Base-by-base conservation (phyloP, 164 flowering plant species). In the Nymphaea thermarum region DNA sequence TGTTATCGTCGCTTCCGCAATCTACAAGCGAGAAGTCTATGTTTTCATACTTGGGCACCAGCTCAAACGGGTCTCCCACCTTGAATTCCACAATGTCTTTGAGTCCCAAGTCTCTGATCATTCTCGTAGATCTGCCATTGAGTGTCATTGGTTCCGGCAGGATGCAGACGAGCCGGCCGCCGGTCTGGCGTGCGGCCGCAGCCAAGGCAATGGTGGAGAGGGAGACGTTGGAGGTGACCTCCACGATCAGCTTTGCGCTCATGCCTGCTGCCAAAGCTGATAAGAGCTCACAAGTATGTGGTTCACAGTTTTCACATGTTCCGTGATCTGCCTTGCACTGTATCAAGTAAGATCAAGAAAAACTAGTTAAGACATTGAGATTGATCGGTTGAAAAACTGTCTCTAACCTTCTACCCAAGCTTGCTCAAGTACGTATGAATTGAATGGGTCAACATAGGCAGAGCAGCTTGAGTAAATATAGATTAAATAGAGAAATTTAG, bases 241-340 rank as follows among this genome's bases (percentile, higher is more conserved):
- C 86, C 3, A 86, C 86, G 3, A 86, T 82, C 60, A 84, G 78
- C 62, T 82, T 69, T 41, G 88, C 75, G n/a, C 73, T 78, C 79
- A 74, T 83, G n/a, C 91, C 88, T 2, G 91, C 91, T 17, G 88
- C 91, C 53, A 84, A 66, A 59, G 91, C 88, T 62, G 91, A 84
- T 69, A 86, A 71, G 76, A 84, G 83, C 64, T 84, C 90, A 15
- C 57, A 51, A 36, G 84, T 74, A 43, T 80, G 81, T 1, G 80
- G 84, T 63, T 79, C 85, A 4, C 77, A 60, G 2, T 73, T 64
- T 25, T 70, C 55, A 6, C 47, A n/a, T 51, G 65, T 67, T 43
- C 45, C 73, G 1, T 68, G 67, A 51, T 75, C 64, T 15, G 41
- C 43, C 55, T 57, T 72, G 53, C 83, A 77, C 83, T 82, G 72